Evolutionary conservation across 2,329 filamentous ascomycete genomes (phyloP), one percentile per base, ranked within the genome.

Genomic region (Tolypocladium tropicale): DNA sequence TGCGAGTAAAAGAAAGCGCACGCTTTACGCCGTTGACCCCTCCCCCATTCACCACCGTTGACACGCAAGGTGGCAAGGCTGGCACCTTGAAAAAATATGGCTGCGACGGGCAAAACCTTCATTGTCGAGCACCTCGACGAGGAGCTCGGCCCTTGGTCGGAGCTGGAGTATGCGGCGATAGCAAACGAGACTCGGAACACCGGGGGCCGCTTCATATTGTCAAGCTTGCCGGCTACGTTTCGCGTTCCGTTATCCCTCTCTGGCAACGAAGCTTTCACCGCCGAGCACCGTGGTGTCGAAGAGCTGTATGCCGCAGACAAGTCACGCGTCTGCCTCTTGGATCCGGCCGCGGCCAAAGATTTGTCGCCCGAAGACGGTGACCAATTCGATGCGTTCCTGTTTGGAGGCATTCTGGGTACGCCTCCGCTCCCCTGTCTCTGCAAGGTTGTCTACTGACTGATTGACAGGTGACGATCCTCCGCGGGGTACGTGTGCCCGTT

Each of bases 61-160:
- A 21, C 5, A 49, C 46, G 16, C 28, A 9, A 25, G 9, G 39
- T 21, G 16, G 28, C 46, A 28, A 55, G 23, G 18, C 6, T 5
- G 25, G 53, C 33, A 21, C 28, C 54, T 32, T 52, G 57, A 52
- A 49, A 52, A 49, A 57, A 21, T 53, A 78, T 78, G 74, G 64
- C 72, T 23, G 59, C 68, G 46, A 62, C 60, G 21, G 69, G 70
- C 61, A 89, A 91, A 73, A 92, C 85, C 48, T 96, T 94, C 74
- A 89, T 97, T 66, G 92, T 97, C 64, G 93, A 97, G 77, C 93
- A 99, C 73, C 85, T 99, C 61, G 94, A 99, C 75, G 86, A 89
- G 43, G 94, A 99, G 73, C 81, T 99, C 33, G 94, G 95, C 36
- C 82, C 84, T 43, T 99, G 94, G 94, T 97, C 94, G 28, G 85